These are phyloP conservation scores for Phialophora verrucosa DNA, from an alignment of 2,329 filamentous ascomycete species.

Conservation along the genomic window DNA sequence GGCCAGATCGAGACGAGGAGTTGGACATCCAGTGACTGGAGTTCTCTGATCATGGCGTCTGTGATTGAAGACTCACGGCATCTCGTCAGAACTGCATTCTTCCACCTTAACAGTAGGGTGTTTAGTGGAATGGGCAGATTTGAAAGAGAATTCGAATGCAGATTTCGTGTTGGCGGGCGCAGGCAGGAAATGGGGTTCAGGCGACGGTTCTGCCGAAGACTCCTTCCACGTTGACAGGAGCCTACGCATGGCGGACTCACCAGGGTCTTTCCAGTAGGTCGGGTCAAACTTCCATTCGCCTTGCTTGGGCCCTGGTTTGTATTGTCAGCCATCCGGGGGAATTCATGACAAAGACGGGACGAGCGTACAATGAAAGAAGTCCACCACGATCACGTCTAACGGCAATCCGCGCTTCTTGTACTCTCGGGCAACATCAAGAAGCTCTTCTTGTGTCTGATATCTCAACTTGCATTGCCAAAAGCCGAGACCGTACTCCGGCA, in stretches of 20 bases:
- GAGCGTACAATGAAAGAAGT: slow-evolving; percentile 65
- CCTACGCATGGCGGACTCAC: slow-evolving; percentile 43
- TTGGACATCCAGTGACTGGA: slow-evolving; percentile 64
- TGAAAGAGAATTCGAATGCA: slow-evolving; percentile 14
- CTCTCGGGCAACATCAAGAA: slow-evolving; percentile 65
- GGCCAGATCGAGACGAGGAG: slow-evolving; percentile 75
- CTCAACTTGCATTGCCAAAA: slow-evolving; percentile 73
- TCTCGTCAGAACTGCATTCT: slow-evolving; percentile 26
- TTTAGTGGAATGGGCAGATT: slow-evolving; percentile 16
- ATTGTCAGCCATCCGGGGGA: background rate
- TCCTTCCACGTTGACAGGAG: slow-evolving; percentile 30
- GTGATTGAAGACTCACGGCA: slow-evolving; percentile 13
- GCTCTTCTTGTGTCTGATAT: slow-evolving; percentile 69
- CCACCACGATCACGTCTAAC: slow-evolving; percentile 69
- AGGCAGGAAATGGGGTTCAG: slow-evolving; percentile 17
- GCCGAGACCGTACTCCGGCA: slow-evolving; percentile 71
- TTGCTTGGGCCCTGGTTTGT: slow-evolving; percentile 59
- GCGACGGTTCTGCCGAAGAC: slow-evolving; percentile 20
- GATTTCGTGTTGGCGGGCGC: slow-evolving; percentile 15
- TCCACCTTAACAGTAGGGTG: slow-evolving; percentile 18
- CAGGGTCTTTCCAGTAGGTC: slow-evolving; percentile 68
- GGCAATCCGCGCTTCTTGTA: slow-evolving; percentile 62
- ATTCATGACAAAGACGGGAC: background rate
- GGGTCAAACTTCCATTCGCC: slow-evolving; percentile 72
- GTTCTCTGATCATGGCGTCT: slow-evolving; percentile 68